Evolutionary conservation across 257 asterid species (phyloP).

Genomic region (Buddleja alternifolia): DNA sequence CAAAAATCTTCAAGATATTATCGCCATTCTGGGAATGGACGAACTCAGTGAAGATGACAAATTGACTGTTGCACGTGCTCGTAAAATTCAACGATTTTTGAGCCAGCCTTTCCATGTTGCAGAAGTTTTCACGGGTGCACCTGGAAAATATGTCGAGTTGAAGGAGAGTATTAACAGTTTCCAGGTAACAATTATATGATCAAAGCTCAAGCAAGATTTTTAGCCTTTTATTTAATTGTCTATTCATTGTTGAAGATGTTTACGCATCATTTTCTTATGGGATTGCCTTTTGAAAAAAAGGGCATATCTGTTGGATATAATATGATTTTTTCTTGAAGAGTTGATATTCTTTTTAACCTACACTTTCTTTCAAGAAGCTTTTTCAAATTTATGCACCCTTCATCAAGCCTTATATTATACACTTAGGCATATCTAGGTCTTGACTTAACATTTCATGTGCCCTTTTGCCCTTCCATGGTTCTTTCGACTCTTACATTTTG

Average conservation of each 20-base stretch:
- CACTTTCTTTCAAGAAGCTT: background rate
- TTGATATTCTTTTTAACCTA: background rate
- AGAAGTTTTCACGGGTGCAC: constrained; percentile 98
- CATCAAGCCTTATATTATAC: too few relatives aligned
- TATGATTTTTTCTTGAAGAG: background rate
- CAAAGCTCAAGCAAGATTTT: background rate
- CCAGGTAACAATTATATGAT: constrained; percentile 62
- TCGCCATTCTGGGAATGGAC: constrained; percentile 98
- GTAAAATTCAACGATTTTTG: constrained; percentile 82
- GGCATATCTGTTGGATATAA: background rate
- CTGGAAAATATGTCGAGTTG: constrained; percentile 94
- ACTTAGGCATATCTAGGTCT: too few relatives aligned
- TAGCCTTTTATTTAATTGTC: background rate
- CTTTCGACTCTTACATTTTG: background rate
- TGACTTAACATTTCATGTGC: too few relatives aligned
- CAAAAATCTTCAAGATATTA: constrained; percentile 98
- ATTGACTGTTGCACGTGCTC: constrained; percentile 99
- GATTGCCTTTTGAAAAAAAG: background rate
- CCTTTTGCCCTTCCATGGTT: background rate
- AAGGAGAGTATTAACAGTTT: constrained; percentile 91
- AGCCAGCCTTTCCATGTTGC: constrained; percentile 99
- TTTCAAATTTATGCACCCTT: too few relatives aligned
- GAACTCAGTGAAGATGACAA: constrained; percentile 99
- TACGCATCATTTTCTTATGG: background rate
- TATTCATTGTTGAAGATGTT: background rate